Evolutionary conservation across 805 yeast genomes (phyloP), one percentile per base, ranked within the genome.

Genomic region (Peterozyma toletana): DNA sequence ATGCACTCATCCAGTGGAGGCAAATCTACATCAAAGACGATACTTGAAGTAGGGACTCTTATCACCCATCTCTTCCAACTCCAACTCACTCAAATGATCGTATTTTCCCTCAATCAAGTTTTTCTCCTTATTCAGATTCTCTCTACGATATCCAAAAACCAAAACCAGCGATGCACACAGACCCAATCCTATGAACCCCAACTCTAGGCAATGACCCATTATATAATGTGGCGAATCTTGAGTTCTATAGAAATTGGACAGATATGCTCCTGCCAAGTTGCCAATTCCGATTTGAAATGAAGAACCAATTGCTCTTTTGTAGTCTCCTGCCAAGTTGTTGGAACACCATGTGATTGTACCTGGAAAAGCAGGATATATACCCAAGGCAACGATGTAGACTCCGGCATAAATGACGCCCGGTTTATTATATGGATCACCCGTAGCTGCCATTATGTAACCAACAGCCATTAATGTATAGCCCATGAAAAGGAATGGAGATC

Each of bases 1-100:
- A 21, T 21, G 7, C 4, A 21, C 27, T 21, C 7, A 4, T 7
- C 4, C 27, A 21, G 7, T 21, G 4, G 35, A 6, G 9, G 9
- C 16, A 33, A 9, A 21, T 7, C 27, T 7, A 21, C 27, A 7
- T 30, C 30, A 40, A 9, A 40, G 30, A 13, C 44, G 29, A 37
- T 70, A 70, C 15, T 53, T 52, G 46, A 60, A 70, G 38, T 60
- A 59, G 1, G 75, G 75, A 40, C 62, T 63, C 48, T 62, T 62
- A 52, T 70, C 74, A 16, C 74, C 75, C 68, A 67, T 54, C 39
- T 55, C 58, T 11, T 57, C 47, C 38, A 68, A 52, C 40, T 67
- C 60, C 21, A 50, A 48, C 21, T 53, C 57, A 5, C 58, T 49
- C 38, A 49, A 48, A 9, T 48, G 50, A 41, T 58, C 66, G 44